Evolutionary conservation across 1,139 yeast species (phyloP), one percentile per base, ranked within the genome.

Genomic region (Debaryomyces sp.): DNA sequence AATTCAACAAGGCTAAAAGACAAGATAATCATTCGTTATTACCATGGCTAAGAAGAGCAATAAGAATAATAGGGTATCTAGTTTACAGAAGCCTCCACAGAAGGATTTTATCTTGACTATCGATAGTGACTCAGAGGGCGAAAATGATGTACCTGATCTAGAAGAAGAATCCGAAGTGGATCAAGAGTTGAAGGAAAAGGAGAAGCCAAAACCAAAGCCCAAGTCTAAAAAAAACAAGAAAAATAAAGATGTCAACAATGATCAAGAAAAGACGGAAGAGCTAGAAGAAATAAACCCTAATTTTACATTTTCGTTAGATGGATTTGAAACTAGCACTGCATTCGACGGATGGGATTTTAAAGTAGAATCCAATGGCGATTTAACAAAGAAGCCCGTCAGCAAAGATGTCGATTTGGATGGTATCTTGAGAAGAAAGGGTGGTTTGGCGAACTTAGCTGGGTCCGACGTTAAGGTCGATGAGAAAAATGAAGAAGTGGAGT

Each of bases 301-400:
- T 49, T 92, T 92, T 63, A 75, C 78, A 27, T 83, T 90, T 56
- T 78, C 80, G 13, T 70, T 83, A 24, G 95, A 86, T 18, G 84
- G 81, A 26, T 81, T 75, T 36, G 84, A 78, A 29, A 64, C 76
- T 1, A 61, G 73, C 3, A 62, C 73, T 4, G 73, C 70, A 15
- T 83, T 87, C 48, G 83, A 82, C 43, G 96, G 96, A 3, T 91
- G 97, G 97, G 91, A 89, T 56, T 89, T 89, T 63, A 81, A 75
- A 40, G 80, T 78, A 13, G 81, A 76, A 46, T 72, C 68, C n/a
- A 67, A 68, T 32, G 63, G 61, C 21, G 67, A 62, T 21, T 58
- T 55, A 15, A 8, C 36, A 12, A 60, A 48, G 29, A 51, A 26
- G 44, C 53, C 47, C 12, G 57, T 53, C 6, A 78, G 66, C 55